phyloP scores from a whole-genome alignment of 495 filamentous ascomycete species.

The Neurospora intermedia region DNA sequence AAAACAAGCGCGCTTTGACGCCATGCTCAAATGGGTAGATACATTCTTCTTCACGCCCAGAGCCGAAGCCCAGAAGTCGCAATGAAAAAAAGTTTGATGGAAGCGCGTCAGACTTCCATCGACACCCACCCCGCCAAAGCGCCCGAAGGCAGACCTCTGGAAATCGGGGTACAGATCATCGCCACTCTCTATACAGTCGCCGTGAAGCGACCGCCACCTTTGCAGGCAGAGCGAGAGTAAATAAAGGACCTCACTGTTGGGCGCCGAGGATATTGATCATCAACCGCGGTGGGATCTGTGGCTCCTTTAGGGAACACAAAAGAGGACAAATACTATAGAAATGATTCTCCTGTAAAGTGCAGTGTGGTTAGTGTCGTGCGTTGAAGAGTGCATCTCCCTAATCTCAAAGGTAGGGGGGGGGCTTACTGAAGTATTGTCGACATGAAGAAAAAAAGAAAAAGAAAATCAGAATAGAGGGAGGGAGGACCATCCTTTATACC shows the following conservation, averaged over 20 bases:
- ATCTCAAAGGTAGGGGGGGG: slow-evolving; percentile 25
- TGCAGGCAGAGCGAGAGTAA: slow-evolving; percentile 5
- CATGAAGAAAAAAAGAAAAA: slow-evolving; percentile 35
- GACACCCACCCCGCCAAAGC: slow-evolving; percentile 45
- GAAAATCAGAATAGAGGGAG: slow-evolving; percentile 15
- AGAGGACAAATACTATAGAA: slow-evolving; percentile 14
- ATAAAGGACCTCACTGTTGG: slow-evolving; percentile 15
- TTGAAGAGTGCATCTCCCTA: not conserved
- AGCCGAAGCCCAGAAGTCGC: not conserved
- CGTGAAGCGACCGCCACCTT: slow-evolving; percentile 4
- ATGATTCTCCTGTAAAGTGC: slow-evolving; percentile 3
- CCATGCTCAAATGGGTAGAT: not conserved
- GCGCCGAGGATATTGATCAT: slow-evolving; percentile 30
- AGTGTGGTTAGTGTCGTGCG: not conserved
- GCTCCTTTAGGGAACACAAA: slow-evolving; percentile 67
- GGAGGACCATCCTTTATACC: slow-evolving; percentile 22
- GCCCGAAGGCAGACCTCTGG: slow-evolving; percentile 40
- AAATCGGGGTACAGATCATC: slow-evolving; percentile 52
- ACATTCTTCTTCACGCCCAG: not conserved
- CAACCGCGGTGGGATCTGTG: slow-evolving; percentile 54
- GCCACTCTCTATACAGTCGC: slow-evolving; percentile 32
- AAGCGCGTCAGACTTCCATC: slow-evolving; percentile 50
- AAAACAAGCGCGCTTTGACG: not conserved
- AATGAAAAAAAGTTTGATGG: slow-evolving; percentile 1
- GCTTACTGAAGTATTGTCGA: slow-evolving; percentile 52